Base-by-base conservation (phyloP, 2,329 filamentous ascomycete genomes). In the Bimuria novae-zelandiae region DNA sequence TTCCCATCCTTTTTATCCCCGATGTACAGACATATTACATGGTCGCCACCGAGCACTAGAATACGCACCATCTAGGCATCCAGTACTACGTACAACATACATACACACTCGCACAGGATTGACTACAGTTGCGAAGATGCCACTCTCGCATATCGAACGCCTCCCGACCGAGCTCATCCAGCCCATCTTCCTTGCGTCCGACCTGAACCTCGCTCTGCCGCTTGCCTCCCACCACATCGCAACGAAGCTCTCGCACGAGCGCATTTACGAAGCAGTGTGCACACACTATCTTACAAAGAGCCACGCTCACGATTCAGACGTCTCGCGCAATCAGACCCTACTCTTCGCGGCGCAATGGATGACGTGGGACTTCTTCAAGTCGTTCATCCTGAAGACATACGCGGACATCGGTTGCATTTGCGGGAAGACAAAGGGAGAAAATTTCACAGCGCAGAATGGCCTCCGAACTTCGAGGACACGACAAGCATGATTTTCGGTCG, bases 111-210 rank as follows among this genome's bases (percentile, higher is more conserved):
- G 25, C n/a, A n/a, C n/a, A 27, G 10, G 25, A 27, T 27, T 27
- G 10, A 27, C 25, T 5, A 27, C 25, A 10, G 6, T 5, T 27
- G 25, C 25, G 25, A 27, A 27, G 25, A 68, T 67, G 64, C 36
- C 41, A 2, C 29, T 56, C 7, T 50, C 66, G 16, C 57, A 65
- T 7, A 60, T 83, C 11, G 80, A 83, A 59, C 57, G 51, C 4
- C 69, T 83, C 0, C 81, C 81, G 0, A 63, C 74, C 3, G 81
- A 83, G 62, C 63, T 83, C 11, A 70, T 83, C n/a, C 77, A 83
- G 58, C 70, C 75, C 35, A 81, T 83, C 40, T 83, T 83, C 54
- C 67, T 80, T n/a, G 64, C 75, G 23, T 75, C 76, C 5, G 63
- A 35, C 7, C 61, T 77, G 21, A 80, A 82, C 55, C 57, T 79